These are phyloP conservation scores for rapeseed (Brassica napus) DNA, from an alignment of 345 rosid species.

Conservation along the genomic window Da-Ae NC_063440.1:16220501-16221000, in stretches of 20 bases:
- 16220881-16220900: conserved; percentile 55
- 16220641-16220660: conserved; percentile 78
- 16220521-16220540: conserved; percentile 9
- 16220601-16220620: conserved; percentile 74
- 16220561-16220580: conserved; percentile 76
- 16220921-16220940: conserved; percentile 59
- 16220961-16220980: conserved; percentile 47
- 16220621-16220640: conserved; percentile 66
- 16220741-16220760: conserved; percentile 72
- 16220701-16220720: conserved; percentile 43
- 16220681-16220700: conserved; percentile 57
- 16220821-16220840: conserved; percentile 21
- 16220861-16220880: conserved; percentile 90
- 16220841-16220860: conserved; percentile 43
- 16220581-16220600: conserved; percentile 79
- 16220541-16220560: conserved; percentile 2
- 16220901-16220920: conserved; percentile 77
- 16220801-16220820: conserved; percentile 48
- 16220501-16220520: not conserved
- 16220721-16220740: conserved; percentile 76
- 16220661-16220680: conserved; percentile 63
- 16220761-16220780: conserved; percentile 48
- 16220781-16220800: conserved; percentile 56
- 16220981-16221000: conserved; percentile 86
- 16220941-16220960: conserved; percentile 44